phyloP scores from a whole-genome alignment of 1,284 basidiomycete genomes.

The Ustilago cynodontis region DNA sequence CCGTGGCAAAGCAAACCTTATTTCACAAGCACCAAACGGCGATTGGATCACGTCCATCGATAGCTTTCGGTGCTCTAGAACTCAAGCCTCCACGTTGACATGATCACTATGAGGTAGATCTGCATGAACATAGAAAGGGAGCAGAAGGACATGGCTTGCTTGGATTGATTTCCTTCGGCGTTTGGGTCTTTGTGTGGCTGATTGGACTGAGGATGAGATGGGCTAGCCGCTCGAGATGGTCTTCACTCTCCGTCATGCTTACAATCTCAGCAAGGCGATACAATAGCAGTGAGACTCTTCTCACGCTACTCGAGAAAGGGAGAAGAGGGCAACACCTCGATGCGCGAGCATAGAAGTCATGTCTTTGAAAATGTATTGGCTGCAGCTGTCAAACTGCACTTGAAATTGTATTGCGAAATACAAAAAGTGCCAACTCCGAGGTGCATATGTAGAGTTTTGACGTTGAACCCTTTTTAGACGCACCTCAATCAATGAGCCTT shows the following conservation, averaged over 20 bases:
- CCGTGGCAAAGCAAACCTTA: background rate
- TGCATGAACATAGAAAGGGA: background rate
- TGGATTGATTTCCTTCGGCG: background rate
- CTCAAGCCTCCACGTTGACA: background rate
- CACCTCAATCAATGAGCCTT: background rate
- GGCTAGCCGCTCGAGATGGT: too few species aligned
- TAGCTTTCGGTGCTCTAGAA: background rate
- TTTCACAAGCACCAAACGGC: background rate
- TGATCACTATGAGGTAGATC: background rate
- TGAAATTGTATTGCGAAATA: background rate
- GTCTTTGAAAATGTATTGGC: background rate
- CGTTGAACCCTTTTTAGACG: conserved; percentile 3
- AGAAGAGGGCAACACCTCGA: background rate
- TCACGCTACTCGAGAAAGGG: too few species aligned
- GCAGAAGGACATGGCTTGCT: background rate
- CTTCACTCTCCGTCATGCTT: too few species aligned
- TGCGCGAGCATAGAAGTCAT: background rate
- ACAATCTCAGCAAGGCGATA: too few species aligned
- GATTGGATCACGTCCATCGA: background rate
- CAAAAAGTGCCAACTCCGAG: conserved; percentile 15
- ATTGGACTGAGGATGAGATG: too few species aligned
- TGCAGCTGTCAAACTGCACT: conserved; percentile 6
- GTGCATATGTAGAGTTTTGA: conserved; percentile 23
- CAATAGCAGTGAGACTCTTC: too few species aligned
- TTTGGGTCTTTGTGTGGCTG: too few species aligned